Evolutionary conservation across 352 stramenopile species (phyloP).

Genomic region (Globisporangium lucens): DNA sequence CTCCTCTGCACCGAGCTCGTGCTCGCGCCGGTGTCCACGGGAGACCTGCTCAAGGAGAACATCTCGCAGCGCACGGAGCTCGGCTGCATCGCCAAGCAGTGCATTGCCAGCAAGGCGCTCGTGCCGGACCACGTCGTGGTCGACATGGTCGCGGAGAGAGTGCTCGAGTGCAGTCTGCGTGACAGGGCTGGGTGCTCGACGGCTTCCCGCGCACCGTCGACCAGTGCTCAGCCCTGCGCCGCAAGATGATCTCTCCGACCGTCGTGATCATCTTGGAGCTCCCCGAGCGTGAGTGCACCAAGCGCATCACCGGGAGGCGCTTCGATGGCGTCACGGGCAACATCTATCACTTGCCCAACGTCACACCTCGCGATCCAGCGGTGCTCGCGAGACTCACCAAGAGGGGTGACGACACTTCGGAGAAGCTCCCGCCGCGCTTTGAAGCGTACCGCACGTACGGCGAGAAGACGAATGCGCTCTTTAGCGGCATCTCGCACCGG

Average conservation of each 20-base stretch:
- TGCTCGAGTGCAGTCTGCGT: slow-evolving; percentile 29
- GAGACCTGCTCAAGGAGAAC: slow-evolving; percentile 69
- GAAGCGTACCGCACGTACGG: slow-evolving; percentile 64
- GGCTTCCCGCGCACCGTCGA: slow-evolving; percentile 67
- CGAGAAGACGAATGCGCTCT: slow-evolving; percentile 49
- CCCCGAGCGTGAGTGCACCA: slow-evolving; percentile 35
- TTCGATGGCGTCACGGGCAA: slow-evolving; percentile 56
- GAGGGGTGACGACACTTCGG: slow-evolving; percentile 50
- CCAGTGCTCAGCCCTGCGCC: slow-evolving; percentile 45
- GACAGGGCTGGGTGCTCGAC: slow-evolving; percentile 67
- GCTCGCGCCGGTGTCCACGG: slow-evolving; percentile 60
- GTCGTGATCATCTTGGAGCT: slow-evolving; percentile 65
- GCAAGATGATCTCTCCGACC: slow-evolving; percentile 42
- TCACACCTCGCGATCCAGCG: slow-evolving; percentile 35
- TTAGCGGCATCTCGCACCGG: slow-evolving; percentile 35
- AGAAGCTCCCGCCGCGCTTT: slow-evolving; percentile 57
- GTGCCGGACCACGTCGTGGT: slow-evolving; percentile 73
- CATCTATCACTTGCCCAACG: slow-evolving; percentile 57
- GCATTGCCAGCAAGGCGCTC: slow-evolving; percentile 59
- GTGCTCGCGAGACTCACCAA: slow-evolving; percentile 55
- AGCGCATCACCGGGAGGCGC: slow-evolving; percentile 49
- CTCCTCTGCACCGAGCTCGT: slow-evolving; percentile 53
- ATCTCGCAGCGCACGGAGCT: slow-evolving; percentile 54
- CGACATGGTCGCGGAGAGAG: slow-evolving; percentile 71
- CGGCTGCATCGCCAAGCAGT: slow-evolving; percentile 57